Base-by-base conservation (phyloP, 805 yeast species). In the Candida easanensis region DNA sequence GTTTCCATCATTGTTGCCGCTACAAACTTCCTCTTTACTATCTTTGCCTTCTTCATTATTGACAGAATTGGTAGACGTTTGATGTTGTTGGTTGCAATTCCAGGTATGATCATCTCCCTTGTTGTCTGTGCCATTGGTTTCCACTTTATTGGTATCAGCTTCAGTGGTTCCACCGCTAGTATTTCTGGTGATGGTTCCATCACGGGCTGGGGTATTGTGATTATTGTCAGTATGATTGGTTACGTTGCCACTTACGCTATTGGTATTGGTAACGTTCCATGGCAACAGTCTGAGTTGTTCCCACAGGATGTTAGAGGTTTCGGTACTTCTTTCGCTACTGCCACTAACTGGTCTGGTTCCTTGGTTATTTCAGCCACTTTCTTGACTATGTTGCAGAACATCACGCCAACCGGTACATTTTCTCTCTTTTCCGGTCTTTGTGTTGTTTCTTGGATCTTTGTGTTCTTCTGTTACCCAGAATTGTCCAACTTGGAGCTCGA, bases 281-380 rank as follows among this genome's bases (percentile, higher is more conserved):
- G 99, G 99, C 96, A 91, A 62, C 97, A 93, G 61, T 84, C 91
- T 44, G 99, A 91, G 66, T 70, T 91, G 59, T 89, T 93, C 69
- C 93, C 97, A 27, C 96, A 90, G 73, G 78, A 81, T 49, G 97
- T 91, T 26, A 80, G 99, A 63, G 95, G 96, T 46, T 74, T 88
- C 36, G 98, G 98, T 48, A 82, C 89, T 9, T 87, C 96, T 45
- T 83, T 79, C 57, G 89, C 97, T 2, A 88, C 97, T 11, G 91
- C 93, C 14, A 82, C 90, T 34, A 91, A 91, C 69, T 91, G 99
- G 99, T 79, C 88, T 5, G 98, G 98, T 39, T 88, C 96, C 19
- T 70, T 91, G 55, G 84, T 87, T 33, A 88, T 93, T 61, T 87
- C 97, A 1, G 78, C 96, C 3, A 86, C 97, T 0, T 91, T 90